These are phyloP conservation scores for Fusarium newnesense DNA, from an alignment of 2,329 filamentous ascomycete species.

Conservation along the genomic window DNA sequence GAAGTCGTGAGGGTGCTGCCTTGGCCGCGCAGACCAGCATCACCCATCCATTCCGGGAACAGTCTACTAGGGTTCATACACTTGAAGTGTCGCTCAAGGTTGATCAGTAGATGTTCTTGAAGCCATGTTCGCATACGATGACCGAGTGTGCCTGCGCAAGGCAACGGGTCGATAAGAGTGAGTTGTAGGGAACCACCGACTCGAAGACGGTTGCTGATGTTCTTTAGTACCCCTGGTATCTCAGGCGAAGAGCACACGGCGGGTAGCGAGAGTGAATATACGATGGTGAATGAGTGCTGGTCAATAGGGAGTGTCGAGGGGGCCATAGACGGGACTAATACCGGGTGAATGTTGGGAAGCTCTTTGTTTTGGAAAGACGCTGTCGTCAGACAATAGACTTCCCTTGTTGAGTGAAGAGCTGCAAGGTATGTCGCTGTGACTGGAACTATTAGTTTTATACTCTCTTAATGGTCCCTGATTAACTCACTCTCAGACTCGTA, in stretches of 20 bases:
- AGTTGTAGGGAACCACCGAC: constrained; percentile 67
- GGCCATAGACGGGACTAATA: constrained; percentile 52
- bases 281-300: constrained; percentile 57
- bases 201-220: constrained; percentile 66
- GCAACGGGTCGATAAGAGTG: constrained; percentile 71
- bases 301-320: constrained; percentile 51
- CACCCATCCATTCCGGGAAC: constrained; percentile 68
- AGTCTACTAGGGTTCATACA: constrained; percentile 68
- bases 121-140: constrained; percentile 69
- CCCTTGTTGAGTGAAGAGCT: constrained; percentile 52
- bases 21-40: constrained; percentile 61
- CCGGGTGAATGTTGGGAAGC: constrained; percentile 54
- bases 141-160: constrained; percentile 65
- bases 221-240: constrained; percentile 65
- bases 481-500: constrained; percentile 61
- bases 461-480: rapidly evolving
- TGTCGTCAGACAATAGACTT: constrained; percentile 59
- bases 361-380: constrained; percentile 51
- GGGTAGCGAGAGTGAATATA: constrained; percentile 66
- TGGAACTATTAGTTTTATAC: constrained; percentile 36
- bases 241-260: constrained; percentile 66
- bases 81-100: constrained; percentile 67
- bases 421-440: constrained; percentile 63
- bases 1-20: constrained; percentile 60
- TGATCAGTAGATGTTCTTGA: constrained; percentile 67